Conservation (phyloP, 108 stramenopile genomes). For the Skeletonema potamos region DNA sequence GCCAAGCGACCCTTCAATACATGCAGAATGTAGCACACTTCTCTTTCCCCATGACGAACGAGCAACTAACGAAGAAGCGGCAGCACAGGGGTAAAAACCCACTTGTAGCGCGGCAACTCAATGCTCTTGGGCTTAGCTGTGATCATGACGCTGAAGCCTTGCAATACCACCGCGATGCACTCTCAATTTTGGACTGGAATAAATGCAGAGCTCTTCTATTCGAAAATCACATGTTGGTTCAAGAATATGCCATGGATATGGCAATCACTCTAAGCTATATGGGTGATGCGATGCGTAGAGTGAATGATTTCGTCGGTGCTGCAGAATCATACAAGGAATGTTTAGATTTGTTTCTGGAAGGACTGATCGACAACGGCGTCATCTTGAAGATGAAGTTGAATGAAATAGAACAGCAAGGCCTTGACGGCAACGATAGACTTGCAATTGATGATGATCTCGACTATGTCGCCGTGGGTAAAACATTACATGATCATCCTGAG, state of each 20-base stretch:
- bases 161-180: constrained; percentile 1
- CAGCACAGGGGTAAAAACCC: background rate
- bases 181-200: constrained; percentile 20
- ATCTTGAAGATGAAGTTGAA: background rate
- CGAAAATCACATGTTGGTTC: background rate
- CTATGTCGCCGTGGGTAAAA: background rate
- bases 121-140: background rate
- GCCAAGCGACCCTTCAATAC: no score
- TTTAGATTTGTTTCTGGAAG: constrained; percentile 13
- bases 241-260: constrained; percentile 5
- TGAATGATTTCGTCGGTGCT: constrained; percentile 19
- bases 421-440: background rate
- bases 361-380: constrained; percentile 1
- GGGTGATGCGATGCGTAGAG: constrained; percentile 1
- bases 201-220: constrained; percentile 18
- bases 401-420: background rate
- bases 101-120: background rate
- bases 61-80: no score
- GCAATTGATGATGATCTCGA: background rate
- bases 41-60: no score
- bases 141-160: background rate
- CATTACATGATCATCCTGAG: background rate
- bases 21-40: no score
- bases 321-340: constrained; percentile 12
- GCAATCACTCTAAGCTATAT: constrained; percentile 6